Evolutionary conservation across 2,329 filamentous ascomycete species (phyloP), one percentile per base, ranked within the genome.

Genomic region (Beauveria medogensis): DNA sequence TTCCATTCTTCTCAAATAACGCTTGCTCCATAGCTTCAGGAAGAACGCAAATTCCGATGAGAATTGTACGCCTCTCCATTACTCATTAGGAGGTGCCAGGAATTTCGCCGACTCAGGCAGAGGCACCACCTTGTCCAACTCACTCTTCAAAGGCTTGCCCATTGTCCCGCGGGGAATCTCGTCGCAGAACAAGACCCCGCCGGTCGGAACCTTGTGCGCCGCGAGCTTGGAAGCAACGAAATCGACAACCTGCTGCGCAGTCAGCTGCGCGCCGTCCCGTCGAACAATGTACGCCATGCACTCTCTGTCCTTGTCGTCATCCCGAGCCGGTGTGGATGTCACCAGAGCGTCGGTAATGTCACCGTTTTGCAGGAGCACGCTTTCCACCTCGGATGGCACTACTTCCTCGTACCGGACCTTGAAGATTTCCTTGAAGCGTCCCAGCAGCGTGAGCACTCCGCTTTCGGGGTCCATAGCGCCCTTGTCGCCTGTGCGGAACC

Each of bases 371-470:
- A 59, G 46, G 30, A 59, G 56, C 47, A 51, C 56, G 47, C 26
- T 16, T n/a, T 59, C 56, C 24, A 59, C 56, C 40, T 59, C 56
- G 46, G 37, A 26, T 5, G 56, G 56, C 37, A 47, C 34, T 10
- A 59, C 56, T 20, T 59, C 56, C 26, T 59, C 47, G 18, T 44
- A 52, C 18, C 47, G 37, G 4, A 59, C 56, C 56, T 59, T 59
- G 56, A 59, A 59, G 48, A 59, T 59, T 22, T 59, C 46, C 40
- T 59, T 59, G 56, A 52, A 52, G 22, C 56, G 56, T 2, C 56
- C 56, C 24, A 52, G 10, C 43, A 59, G 24, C 24, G 37, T 59
- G 18, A 59, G 37, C 3, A 34, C 12, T 20, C 56, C 47, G 30
- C n/a, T 59, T 5, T 24, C 37, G 7, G 56, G 18, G 44, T 59